Base-by-base conservation (phyloP, 2,329 filamentous ascomycete genomes). In the Venturia effusa region DNA sequence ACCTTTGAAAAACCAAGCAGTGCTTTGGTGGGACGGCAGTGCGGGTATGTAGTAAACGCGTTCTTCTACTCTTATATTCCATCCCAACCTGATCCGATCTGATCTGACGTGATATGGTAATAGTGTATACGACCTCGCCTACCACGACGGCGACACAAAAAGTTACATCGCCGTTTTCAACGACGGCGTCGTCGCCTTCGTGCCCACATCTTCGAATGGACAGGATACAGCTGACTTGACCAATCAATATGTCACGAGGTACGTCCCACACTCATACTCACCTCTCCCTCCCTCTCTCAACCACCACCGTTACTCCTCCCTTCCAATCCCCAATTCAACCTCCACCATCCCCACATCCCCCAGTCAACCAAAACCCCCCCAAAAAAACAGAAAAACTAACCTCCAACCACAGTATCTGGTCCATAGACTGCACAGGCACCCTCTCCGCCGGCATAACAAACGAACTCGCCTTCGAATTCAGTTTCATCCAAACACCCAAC, bases 381-480 rank as follows among this genome's bases (percentile, higher is more conserved):
- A n/a, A n/a, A n/a, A n/a, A n/a, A n/a, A n/a, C n/a, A n/a, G n/a
- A n/a, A n/a, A n/a, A n/a, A n/a, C n/a, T n/a, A n/a, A n/a, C n/a
- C n/a, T n/a, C n/a, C n/a, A n/a, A n/a, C n/a, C n/a, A n/a, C 15
- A 64, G 62, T 45, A 17, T 64, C 37, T 64, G 62, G 62, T 43
- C 54, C 6, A 45, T 61, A 15, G 62, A 64, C 55, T 64, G 55
- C 55, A 8, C 34, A 30, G 62, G 62, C 24, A 61, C 51, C 19
- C 54, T 64, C 39, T 24, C 32, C 17, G 62, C 54, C 54, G 62
- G 62, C 27, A 34, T 64, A 27, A 43, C 61, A 17, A 55, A 24
- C 27, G 11, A 27, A 22, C 27, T 40, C 22, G 5, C 62, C 24
- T 22, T 1, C 5, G 27, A 32, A 37, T 64, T 64, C 34, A 43